Percentiles rank a stretch among this genome's conserved stretches.
Evolutionary conservation across 345 rosid species (phyloP).

Genomic region (Kandelia obovata): DNA sequence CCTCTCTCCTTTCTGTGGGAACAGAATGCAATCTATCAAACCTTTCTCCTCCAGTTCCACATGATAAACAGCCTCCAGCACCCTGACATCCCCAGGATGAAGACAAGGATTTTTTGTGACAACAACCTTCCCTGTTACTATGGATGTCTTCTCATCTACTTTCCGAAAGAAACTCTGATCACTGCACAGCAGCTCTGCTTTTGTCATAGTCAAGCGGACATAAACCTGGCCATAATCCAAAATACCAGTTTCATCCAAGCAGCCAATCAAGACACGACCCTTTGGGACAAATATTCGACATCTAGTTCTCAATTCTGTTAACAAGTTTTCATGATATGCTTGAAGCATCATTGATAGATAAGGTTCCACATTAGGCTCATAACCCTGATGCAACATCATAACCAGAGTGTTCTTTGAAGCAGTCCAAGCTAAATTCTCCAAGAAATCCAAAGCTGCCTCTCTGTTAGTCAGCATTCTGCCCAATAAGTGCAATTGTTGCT

Average conservation of each 20-base stretch:
- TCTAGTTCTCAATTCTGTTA: constrained; percentile 64
- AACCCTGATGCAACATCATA: constrained; percentile 72
- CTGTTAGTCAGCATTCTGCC: constrained; percentile 58
- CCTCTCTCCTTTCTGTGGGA: constrained; percentile 88
- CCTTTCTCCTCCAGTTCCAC: constrained; percentile 60
- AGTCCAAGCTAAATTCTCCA: constrained; percentile 56
- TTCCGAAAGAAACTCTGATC: constrained; percentile 52
- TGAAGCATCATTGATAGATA: constrained; percentile 88
- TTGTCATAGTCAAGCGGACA: constrained; percentile 60
- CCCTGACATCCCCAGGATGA: constrained; percentile 94
- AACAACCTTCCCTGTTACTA: constrained; percentile 63
- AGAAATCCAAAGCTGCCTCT: constrained; percentile 62
- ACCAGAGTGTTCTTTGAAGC: constrained; percentile 52
- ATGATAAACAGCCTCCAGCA: constrained; percentile 70
- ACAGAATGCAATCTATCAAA: constrained; percentile 68
- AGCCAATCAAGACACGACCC: constrained; percentile 80
- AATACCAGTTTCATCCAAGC: constrained; percentile 75
- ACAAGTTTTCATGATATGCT: constrained; percentile 57
- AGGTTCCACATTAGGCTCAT: constrained; percentile 68
- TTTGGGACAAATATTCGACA: constrained; percentile 76
- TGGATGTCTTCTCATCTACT: constrained; percentile 62
- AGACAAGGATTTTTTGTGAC: constrained; percentile 96
- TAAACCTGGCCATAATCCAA: constrained; percentile 85
- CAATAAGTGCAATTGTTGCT: constrained; percentile 52
- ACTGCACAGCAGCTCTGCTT: constrained; percentile 49